Percentiles rank a stretch among this genome's conserved stretches.
phyloP scores from a whole-genome alignment of 305 asterid genomes.

The Fraxinus velutina region DNA sequence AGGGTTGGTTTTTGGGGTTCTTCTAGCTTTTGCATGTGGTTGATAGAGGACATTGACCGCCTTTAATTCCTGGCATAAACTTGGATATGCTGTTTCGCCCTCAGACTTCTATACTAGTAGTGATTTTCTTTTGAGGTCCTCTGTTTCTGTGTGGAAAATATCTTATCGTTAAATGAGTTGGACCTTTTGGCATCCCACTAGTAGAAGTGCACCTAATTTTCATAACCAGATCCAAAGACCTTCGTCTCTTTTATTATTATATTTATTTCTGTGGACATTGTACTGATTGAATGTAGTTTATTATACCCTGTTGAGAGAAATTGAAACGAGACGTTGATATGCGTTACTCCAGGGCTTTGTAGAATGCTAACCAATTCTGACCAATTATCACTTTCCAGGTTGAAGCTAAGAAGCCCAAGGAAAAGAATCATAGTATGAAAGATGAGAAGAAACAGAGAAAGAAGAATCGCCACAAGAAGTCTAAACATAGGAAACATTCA shows the following conservation, averaged over 20 bases:
- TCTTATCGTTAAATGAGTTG: not conserved
- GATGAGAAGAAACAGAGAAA: constrained; percentile 38
- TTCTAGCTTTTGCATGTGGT: not conserved
- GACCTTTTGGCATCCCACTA: not conserved
- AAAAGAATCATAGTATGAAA: constrained; percentile 24
- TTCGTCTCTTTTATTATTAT: not conserved
- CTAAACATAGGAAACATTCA: constrained; percentile 41
- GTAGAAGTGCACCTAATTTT: not conserved
- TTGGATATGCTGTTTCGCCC: not conserved
- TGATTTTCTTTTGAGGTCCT: not conserved
- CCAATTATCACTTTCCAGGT: constrained; percentile 42
- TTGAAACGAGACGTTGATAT: not conserved
- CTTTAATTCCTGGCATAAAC: not conserved
- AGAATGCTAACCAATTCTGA: constrained; percentile 10
- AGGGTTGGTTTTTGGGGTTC: no score
- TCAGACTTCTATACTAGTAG: not conserved
- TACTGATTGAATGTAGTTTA: not conserved
- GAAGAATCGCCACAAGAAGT: constrained; percentile 49
- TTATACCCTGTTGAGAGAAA: not conserved
- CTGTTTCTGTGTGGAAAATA: not conserved
- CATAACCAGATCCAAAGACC: not conserved
- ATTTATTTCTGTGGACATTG: not conserved
- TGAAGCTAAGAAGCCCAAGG: constrained; percentile 50
- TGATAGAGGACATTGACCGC: not conserved
- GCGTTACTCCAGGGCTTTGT: not conserved